Evolutionary conservation across 257 asterid species (phyloP).

Genomic region (Misopates orontium): DNA sequence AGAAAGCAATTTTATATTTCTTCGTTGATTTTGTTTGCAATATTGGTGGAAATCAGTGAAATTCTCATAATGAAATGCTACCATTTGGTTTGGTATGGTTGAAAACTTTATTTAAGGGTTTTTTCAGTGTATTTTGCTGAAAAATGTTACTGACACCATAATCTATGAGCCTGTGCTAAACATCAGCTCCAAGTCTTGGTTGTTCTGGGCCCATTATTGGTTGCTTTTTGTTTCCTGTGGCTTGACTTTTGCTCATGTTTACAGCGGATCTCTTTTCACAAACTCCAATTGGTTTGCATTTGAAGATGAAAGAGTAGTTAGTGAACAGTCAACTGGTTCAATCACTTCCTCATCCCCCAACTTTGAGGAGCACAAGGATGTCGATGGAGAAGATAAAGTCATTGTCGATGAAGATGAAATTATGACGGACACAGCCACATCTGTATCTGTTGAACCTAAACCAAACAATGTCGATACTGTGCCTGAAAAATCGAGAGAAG

Average conservation of each 20-base stretch:
- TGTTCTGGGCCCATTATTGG: not conserved
- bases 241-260: conserved; percentile 25
- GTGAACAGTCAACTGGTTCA: conserved; percentile 42
- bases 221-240: not conserved
- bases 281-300: conserved; percentile 91
- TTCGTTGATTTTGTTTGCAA: no score
- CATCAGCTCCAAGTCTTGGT: not conserved
- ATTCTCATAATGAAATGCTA: no score
- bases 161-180: not conserved
- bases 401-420: conserved; percentile 42
- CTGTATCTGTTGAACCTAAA: conserved; percentile 38
- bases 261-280: conserved; percentile 79
- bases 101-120: no score
- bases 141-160: not conserved
- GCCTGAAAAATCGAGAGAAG: conserved; percentile 32
- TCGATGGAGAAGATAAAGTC: conserved; percentile 23
- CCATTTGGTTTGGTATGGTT: no score
- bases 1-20: no score
- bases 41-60: no score
- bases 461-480: conserved; percentile 34
- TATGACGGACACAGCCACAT: conserved; percentile 48
- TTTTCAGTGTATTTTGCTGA: not conserved
- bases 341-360: conserved; percentile 60
- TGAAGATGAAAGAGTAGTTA: conserved; percentile 50
- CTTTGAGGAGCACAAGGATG: conserved; percentile 37